These are phyloP conservation scores for Backusella liffmaniae DNA, from an alignment of 192 early-diverging fungal species.

Conservation along the genomic window DNA sequence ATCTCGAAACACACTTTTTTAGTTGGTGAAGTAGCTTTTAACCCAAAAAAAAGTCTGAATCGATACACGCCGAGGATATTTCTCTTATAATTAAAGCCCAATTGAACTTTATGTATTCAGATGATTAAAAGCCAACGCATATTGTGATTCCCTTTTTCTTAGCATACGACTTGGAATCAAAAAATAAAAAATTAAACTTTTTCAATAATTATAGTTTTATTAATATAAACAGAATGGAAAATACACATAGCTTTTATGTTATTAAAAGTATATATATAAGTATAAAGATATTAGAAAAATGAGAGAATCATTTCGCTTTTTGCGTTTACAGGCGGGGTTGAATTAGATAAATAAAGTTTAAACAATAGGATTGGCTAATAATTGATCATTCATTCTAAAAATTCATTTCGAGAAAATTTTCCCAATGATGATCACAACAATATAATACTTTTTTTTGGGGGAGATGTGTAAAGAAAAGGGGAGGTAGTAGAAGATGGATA, in stretches of 20 bases:
- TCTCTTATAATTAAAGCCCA: background rate
- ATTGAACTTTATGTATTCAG: no score
- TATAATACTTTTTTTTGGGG: background rate
- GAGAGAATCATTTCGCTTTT: background rate
- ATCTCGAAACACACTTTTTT: no score
- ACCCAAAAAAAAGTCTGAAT: background rate
- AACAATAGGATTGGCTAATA: background rate
- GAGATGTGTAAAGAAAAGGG: background rate
- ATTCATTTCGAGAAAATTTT: background rate
- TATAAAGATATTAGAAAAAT: background rate
- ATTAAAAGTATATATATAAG: background rate
- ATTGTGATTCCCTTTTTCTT: background rate
- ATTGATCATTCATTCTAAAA: constrained; percentile 3
- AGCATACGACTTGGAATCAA: background rate
- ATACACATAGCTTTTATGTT: background rate
- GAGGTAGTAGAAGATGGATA: background rate
- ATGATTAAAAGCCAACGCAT: background rate
- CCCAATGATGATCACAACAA: background rate
- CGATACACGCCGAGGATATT: background rate
- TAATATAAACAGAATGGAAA: background rate
- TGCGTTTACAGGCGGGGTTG: background rate
- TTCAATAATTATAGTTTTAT: background rate
- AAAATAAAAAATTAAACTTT: background rate
- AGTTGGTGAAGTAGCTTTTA: no score
- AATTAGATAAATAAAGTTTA: background rate